Conservation (phyloP, 148 eudicot species). For the Fallopia convolvulus region DNA sequence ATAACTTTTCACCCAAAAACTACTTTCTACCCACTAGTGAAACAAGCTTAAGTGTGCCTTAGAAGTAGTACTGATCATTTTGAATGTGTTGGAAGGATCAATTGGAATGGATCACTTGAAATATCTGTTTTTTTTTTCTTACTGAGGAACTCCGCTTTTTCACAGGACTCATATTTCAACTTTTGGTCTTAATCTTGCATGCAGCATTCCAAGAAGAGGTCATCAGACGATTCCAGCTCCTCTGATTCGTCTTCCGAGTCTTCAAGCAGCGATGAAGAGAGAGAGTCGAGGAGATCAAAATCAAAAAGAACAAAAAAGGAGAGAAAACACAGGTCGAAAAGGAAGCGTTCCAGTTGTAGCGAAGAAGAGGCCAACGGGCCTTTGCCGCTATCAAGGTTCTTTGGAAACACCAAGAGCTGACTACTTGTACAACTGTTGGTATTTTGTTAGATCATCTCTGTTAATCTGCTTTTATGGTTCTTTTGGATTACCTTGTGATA, state of each 20-base stretch:
- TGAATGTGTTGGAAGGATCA: background rate
- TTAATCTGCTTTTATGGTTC: background rate
- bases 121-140: background rate
- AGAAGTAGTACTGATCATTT: background rate
- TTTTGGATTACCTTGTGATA: background rate
- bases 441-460: slow-evolving; percentile 4
- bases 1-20: too few relatives aligned
- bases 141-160: background rate
- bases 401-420: slow-evolving; percentile 66
- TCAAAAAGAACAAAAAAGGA: slow-evolving; percentile 70
- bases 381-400: slow-evolving; percentile 91
- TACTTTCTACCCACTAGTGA: too few relatives aligned
- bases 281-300: slow-evolving; percentile 64
- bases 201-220: slow-evolving; percentile 74
- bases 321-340: slow-evolving; percentile 56
- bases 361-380: slow-evolving; percentile 60
- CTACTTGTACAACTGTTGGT: background rate
- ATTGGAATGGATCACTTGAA: background rate
- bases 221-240: slow-evolving; percentile 46
- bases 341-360: slow-evolving; percentile 50
- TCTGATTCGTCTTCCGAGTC: slow-evolving; percentile 77
- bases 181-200: slow-evolving; percentile 16
- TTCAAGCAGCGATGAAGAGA: slow-evolving; percentile 81
- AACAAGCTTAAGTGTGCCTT: background rate
- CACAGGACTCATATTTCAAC: background rate